Percentiles rank a stretch among this genome's conserved stretches.
These are phyloP conservation scores for Haplosporangium gracile DNA, from an alignment of 192 early-diverging fungal species.

Conservation along the genomic window DNA sequence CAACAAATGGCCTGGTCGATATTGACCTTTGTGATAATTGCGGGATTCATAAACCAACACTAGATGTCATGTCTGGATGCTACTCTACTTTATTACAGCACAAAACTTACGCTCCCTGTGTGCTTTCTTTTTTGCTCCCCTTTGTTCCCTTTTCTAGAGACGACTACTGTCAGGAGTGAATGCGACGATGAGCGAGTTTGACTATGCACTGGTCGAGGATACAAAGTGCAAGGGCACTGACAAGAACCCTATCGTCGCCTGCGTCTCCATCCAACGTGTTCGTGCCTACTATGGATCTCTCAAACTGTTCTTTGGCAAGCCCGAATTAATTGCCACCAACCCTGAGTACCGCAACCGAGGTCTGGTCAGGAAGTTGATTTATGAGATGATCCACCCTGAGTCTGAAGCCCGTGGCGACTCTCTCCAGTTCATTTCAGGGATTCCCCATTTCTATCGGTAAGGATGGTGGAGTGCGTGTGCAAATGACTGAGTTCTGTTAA, in stretches of 20 bases:
- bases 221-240: not conserved
- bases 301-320: conserved; percentile 25
- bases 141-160: conserved; percentile 5
- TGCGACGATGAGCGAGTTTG: conserved; percentile 22
- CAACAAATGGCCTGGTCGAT: no score
- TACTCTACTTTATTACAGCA: not conserved
- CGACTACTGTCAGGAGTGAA: conserved; percentile 31
- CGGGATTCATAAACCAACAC: not conserved
- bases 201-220: conserved; percentile 42
- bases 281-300: conserved; percentile 24
- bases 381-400: conserved; percentile 45
- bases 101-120: not conserved
- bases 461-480: not conserved
- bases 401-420: conserved; percentile 37
- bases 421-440: conserved; percentile 32
- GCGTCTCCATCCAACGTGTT: conserved; percentile 26
- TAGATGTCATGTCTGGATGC: not conserved
- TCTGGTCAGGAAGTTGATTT: conserved; percentile 14
- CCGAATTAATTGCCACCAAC: conserved; percentile 34
- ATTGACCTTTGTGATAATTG: no score
- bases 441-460: conserved; percentile 50
- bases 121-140: not conserved
- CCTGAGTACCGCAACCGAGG: conserved; percentile 29
- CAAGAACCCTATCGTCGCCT: conserved; percentile 40
- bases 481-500: not conserved